phyloP scores from a whole-genome alignment of 176 grass and related monocot species.

The Musa troglodytarum region DNA sequence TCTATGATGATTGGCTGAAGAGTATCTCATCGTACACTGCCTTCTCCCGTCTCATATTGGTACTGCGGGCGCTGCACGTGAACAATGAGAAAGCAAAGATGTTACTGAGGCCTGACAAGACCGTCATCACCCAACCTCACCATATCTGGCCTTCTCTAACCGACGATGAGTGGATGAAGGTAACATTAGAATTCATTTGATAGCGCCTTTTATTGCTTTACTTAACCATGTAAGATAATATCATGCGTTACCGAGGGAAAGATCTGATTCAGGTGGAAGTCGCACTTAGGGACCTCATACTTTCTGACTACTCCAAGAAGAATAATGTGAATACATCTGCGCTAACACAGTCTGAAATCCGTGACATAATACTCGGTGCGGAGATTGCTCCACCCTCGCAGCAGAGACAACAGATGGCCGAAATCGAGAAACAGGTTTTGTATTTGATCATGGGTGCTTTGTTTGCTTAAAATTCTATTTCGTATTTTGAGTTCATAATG shows the following conservation, averaged over 20 bases:
- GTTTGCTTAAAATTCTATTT: background rate
- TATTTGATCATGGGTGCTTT: background rate
- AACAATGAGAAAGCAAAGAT: conserved; percentile 99
- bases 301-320: conserved; percentile 98
- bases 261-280: conserved; percentile 44
- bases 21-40: conserved; percentile 97
- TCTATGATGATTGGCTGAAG: conserved; percentile 99
- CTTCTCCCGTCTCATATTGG: conserved; percentile 86
- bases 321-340: conserved; percentile 98
- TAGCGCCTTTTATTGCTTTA: background rate
- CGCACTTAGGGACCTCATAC: conserved; percentile 85
- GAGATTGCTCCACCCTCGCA: conserved; percentile 96
- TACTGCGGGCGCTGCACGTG: conserved; percentile 80
- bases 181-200: background rate
- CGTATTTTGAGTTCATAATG: background rate
- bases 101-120: conserved; percentile 95
- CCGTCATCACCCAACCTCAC: conserved; percentile 83
- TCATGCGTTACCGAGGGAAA: background rate
- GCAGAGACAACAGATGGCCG: conserved; percentile 95
- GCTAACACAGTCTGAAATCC: conserved; percentile 94
- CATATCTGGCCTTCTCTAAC: conserved; percentile 91
- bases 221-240: too few relatives aligned
- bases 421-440: conserved; percentile 93
- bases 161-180: conserved; percentile 96
- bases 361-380: conserved; percentile 98